These are phyloP conservation scores for Mycena alexandri DNA, from an alignment of 768 basidiomycete genomes.

Conservation along the genomic window DNA sequence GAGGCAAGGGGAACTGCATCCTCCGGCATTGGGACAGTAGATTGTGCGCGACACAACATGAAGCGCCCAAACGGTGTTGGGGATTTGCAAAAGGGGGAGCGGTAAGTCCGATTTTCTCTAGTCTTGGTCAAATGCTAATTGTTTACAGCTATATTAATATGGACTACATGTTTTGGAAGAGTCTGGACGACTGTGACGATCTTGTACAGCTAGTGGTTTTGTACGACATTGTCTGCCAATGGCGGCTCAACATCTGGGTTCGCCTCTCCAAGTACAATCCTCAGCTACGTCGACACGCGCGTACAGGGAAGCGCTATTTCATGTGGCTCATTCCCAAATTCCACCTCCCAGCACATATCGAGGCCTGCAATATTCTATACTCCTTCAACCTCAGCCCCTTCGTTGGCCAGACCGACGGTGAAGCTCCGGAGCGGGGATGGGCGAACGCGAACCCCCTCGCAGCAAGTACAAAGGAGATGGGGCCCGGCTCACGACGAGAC, in stretches of 20 bases:
- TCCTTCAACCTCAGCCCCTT: not conserved
- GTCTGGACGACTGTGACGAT: constrained; percentile 25
- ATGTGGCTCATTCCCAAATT: constrained; percentile 10
- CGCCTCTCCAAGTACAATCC: constrained; percentile 32
- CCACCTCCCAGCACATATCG: not conserved
- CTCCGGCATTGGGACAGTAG: constrained; percentile 31
- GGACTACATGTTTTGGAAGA: constrained; percentile 45
- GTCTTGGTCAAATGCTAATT: too few species aligned
- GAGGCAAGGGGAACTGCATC: constrained; percentile 2
- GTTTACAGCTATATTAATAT: constrained; percentile 33
- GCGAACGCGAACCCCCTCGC: not conserved
- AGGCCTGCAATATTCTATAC: not conserved
- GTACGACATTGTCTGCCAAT: constrained; percentile 43
- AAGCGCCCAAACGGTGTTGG: constrained; percentile 34
- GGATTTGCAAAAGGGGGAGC: constrained; percentile 40
- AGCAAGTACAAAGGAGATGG: constrained; percentile 4
- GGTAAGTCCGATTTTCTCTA: constrained; percentile 24
- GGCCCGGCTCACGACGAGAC: not conserved
- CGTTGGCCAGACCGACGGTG: not conserved
- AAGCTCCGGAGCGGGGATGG: not conserved
- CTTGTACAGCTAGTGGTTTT: constrained; percentile 33
- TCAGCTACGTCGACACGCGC: constrained; percentile 2
- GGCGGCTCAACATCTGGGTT: constrained; percentile 28
- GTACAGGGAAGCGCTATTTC: constrained; percentile 1
- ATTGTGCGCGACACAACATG: constrained; percentile 29